Evolutionary conservation across 2,329 filamentous ascomycete genomes (phyloP).

Genomic region (Pseudocercospora fijiensis): DNA sequence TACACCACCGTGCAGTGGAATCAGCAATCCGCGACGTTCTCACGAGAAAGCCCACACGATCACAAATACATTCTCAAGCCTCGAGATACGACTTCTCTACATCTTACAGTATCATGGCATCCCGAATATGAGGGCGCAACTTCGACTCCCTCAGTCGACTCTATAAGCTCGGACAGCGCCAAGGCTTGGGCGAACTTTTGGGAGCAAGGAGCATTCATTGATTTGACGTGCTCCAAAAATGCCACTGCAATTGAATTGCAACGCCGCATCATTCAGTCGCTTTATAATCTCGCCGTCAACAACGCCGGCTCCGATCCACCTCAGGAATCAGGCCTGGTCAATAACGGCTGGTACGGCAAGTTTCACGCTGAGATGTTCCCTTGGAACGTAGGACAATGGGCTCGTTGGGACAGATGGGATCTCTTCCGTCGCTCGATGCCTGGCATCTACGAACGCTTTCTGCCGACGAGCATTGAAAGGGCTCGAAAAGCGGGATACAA

Average conservation of each 20-base stretch:
- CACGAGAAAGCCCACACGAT: not conserved
- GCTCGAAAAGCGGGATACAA: not conserved
- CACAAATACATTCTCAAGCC: conserved; percentile 3
- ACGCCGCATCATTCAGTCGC: not conserved
- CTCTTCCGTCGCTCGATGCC: conserved; percentile 12
- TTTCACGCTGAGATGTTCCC: conserved; percentile 58
- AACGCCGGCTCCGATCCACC: not conserved
- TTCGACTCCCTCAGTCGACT: not conserved
- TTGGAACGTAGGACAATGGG: conserved; percentile 51
- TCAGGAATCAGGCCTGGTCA: conserved; percentile 24
- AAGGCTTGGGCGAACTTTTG: not conserved
- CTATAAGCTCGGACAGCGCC: not conserved
- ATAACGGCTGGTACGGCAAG: conserved; percentile 54
- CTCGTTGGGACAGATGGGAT: conserved; percentile 40
- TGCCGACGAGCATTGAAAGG: not conserved
- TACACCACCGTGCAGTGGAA: not conserved
- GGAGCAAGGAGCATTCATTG: not conserved
- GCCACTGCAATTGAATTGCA: not conserved
- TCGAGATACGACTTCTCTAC: not conserved
- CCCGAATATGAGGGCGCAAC: not conserved
- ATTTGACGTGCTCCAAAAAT: not conserved
- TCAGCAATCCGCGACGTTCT: not conserved
- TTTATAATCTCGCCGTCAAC: not conserved
- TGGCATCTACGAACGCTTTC: not conserved
- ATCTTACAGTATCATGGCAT: not conserved